These are phyloP conservation scores for Fraxinus albicans DNA, from an alignment of 305 asterid species.

Conservation along the genomic window DNA sequence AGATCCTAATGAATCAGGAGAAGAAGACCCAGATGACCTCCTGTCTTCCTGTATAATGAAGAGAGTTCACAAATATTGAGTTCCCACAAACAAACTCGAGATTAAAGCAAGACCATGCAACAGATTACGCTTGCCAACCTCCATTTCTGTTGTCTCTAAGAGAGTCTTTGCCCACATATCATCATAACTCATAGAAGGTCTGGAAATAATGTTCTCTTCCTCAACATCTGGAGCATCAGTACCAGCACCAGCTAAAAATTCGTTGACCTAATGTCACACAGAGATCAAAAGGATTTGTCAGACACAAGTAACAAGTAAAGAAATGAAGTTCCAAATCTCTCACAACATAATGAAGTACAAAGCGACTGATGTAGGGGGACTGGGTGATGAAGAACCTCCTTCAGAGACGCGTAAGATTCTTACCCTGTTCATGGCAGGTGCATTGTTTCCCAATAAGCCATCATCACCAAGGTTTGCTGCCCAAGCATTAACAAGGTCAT, in stretches of 20 bases:
- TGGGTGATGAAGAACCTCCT: not conserved
- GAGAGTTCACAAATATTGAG: not conserved
- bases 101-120: constrained; percentile 13
- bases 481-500: constrained; percentile 98
- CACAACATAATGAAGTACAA: not conserved
- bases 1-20: constrained; percentile 94
- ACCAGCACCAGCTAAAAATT: constrained; percentile 98
- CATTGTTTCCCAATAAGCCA: constrained; percentile 52
- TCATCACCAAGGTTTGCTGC: constrained; percentile 97
- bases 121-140: constrained; percentile 44
- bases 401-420: constrained; percentile 15
- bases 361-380: no score
- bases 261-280: constrained; percentile 64
- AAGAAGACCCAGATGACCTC: constrained; percentile 93
- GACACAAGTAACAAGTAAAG: constrained; percentile 15
- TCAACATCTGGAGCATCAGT: constrained; percentile 99
- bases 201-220: constrained; percentile 83
- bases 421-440: constrained; percentile 99
- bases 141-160: constrained; percentile 83
- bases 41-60: constrained; percentile 69
- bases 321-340: not conserved
- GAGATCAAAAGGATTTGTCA: constrained; percentile 12
- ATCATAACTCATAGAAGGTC: constrained; percentile 95
- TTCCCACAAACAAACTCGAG: constrained; percentile 12
- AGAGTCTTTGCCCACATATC: constrained; percentile 99